phyloP scores from a whole-genome alignment of 306 rosid species.

The Lathyrus oleraceus region DNA sequence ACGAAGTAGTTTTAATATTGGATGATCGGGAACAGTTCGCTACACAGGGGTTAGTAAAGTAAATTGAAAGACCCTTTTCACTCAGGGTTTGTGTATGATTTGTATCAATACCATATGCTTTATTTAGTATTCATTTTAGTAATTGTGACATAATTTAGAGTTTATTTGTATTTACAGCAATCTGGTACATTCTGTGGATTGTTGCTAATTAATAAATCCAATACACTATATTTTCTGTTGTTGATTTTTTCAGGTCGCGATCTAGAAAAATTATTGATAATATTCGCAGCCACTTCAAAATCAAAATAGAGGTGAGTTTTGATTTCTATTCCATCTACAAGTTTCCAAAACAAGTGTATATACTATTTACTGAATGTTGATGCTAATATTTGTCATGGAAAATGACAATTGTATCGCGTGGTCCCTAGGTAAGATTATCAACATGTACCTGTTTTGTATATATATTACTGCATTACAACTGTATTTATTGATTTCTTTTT shows the following conservation, averaged over 20 bases:
- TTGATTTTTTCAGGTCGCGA: conserved; percentile 66
- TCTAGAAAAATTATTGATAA: conserved; percentile 76
- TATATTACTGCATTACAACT: background rate
- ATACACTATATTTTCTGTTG: conserved; percentile 23
- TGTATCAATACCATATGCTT: background rate
- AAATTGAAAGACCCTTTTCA: conserved; percentile 15
- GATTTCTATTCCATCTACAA: conserved; percentile 8
- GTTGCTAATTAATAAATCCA: conserved; percentile 26
- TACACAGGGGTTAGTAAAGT: conserved; percentile 71
- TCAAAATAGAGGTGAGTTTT: conserved; percentile 66
- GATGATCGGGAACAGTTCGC: conserved; percentile 95
- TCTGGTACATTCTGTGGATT: conserved; percentile 3
- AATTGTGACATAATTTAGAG: background rate
- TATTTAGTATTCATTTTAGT: background rate
- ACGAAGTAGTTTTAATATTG: conserved; percentile 73
- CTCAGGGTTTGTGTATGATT: conserved; percentile 7
- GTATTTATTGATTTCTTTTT: background rate
- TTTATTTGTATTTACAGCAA: conserved; percentile 22
- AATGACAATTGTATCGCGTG: background rate
- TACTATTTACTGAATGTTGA: conserved; percentile 12
- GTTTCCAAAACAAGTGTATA: background rate
- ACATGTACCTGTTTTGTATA: conserved; percentile 11
- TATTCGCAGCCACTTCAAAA: conserved; percentile 63
- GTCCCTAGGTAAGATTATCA: background rate
- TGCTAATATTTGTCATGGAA: conserved; percentile 4